These are phyloP conservation scores for Pyrenochaeta sp. DNA, from an alignment of 2,329 filamentous ascomycete species.

Conservation along the genomic window DNA sequence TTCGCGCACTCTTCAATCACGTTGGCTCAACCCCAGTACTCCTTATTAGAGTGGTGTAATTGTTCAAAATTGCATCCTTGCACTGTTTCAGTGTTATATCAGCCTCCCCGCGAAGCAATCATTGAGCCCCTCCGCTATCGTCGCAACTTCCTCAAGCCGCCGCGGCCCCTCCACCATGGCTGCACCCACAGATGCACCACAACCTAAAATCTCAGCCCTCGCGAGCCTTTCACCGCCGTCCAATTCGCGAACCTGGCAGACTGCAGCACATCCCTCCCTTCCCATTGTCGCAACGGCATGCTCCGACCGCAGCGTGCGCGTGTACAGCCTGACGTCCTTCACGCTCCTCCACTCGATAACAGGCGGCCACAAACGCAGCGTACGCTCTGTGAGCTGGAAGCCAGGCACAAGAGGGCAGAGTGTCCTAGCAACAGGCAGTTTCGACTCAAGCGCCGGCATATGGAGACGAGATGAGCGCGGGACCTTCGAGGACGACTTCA, in stretches of 20 bases:
- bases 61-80: too few relatives aligned
- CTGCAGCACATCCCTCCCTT: conserved; percentile 82
- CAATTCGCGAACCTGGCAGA: conserved; percentile 78
- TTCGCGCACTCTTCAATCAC: too few relatives aligned
- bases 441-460: conserved; percentile 86
- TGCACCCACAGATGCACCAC: conserved; percentile 17
- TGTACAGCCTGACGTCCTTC: conserved; percentile 87
- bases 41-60: too few relatives aligned
- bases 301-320: conserved; percentile 82
- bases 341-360: conserved; percentile 79
- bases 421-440: conserved; percentile 89
- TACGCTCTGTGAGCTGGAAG: conserved; percentile 90
- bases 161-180: conserved; percentile 23
- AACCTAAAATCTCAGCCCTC: conserved; percentile 50
- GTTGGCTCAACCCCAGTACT: conserved; percentile 6
- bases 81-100: too few relatives aligned
- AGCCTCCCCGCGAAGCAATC: too few relatives aligned
- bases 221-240: conserved; percentile 62
- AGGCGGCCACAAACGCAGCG: conserved; percentile 88
- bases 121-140: too few relatives aligned
- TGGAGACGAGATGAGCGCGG: conserved; percentile 73
- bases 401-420: conserved; percentile 67
- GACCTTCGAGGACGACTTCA: conserved; percentile 36
- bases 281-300: conserved; percentile 90
- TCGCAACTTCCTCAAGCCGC: too few relatives aligned